These are phyloP conservation scores for Taiozyma sp. DNA, from an alignment of 1,139 yeast species.

Conservation along the genomic window DNA sequence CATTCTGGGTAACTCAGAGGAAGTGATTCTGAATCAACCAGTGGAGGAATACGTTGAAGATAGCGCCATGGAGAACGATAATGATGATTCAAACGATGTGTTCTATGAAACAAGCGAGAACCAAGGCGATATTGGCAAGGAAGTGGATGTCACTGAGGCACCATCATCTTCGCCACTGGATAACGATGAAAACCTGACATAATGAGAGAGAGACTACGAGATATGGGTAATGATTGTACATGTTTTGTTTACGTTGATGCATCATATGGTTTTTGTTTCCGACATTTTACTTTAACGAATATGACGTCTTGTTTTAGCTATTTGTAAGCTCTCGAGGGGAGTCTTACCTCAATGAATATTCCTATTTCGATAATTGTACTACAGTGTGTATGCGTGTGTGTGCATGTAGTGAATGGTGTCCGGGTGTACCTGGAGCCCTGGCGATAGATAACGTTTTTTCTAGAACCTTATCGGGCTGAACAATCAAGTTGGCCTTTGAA, in stretches of 20 bases:
- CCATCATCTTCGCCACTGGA: not conserved
- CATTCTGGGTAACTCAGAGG: constrained; percentile 24
- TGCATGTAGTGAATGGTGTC: not conserved
- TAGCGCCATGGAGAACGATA: not conserved
- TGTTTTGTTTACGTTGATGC: not conserved
- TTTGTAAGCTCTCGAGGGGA: not conserved
- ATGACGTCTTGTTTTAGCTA: not conserved
- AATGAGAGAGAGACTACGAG: not conserved
- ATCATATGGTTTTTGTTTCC: not conserved
- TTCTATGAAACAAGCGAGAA: constrained; percentile 3
- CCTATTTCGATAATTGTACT: not conserved
- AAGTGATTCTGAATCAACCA: constrained; percentile 20
- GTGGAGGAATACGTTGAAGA: constrained; percentile 1
- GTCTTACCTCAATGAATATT: not conserved
- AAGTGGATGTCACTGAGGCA: constrained; percentile 19
- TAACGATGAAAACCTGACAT: not conserved
- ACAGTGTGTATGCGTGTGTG: no score
- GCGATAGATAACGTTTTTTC: not conserved
- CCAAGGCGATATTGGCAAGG: constrained; percentile 15
- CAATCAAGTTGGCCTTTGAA: not conserved
- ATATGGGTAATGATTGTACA: not conserved
- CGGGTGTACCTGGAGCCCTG: not conserved
- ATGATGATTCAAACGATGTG: constrained; percentile 8
- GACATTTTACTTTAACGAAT: not conserved
- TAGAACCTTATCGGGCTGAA: not conserved